These are phyloP conservation scores for Seminavis robusta DNA, from an alignment of 108 stramenopile genomes.

Conservation along the genomic window DNA sequence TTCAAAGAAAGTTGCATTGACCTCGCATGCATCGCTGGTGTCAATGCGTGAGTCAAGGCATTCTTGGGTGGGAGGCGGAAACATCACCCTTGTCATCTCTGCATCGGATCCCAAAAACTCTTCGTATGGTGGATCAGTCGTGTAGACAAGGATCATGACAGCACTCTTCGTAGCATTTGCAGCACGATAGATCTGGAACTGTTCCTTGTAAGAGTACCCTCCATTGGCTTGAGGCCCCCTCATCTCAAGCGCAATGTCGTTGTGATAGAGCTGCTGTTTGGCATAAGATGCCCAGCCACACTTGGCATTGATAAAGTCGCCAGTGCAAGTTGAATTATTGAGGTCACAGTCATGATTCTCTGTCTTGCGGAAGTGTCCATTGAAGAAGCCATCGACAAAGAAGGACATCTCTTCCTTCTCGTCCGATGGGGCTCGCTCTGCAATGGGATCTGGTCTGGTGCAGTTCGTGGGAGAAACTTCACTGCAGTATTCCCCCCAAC, in stretches of 20 bases:
- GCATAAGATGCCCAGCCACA: conserved; percentile 8
- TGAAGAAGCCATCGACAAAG: conserved; percentile 19
- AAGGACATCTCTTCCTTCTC: conserved; percentile 7
- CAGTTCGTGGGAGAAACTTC: conserved; percentile 3
- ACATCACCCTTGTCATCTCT: conserved; percentile 13
- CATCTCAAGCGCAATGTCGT: conserved; percentile 1
- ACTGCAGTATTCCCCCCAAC: conserved; percentile 16
- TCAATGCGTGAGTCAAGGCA: conserved; percentile 10
- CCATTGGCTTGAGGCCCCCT: conserved; percentile 2
- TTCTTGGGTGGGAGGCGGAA: conserved; percentile 20
- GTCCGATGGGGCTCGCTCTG: neutral
- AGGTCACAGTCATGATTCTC: conserved; percentile 29
- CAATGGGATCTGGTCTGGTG: conserved; percentile 7
- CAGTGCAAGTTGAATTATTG: conserved; percentile 22
- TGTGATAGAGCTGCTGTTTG: conserved; percentile 2
- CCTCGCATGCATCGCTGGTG: conserved; percentile 3
- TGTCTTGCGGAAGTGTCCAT: conserved; percentile 32
- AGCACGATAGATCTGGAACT: conserved; percentile 8
- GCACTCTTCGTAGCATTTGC: conserved; percentile 13
- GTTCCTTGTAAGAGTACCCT: conserved; percentile 7
- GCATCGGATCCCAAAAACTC: conserved; percentile 23
- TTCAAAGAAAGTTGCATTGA: neutral
- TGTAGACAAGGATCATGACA: conserved; percentile 12
- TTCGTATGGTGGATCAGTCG: conserved; percentile 13
- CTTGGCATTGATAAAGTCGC: conserved; percentile 17